These are phyloP conservation scores for Cyclotella sp. DNA, from an alignment of 108 stramenopile species.

Conservation along the genomic window DNA sequence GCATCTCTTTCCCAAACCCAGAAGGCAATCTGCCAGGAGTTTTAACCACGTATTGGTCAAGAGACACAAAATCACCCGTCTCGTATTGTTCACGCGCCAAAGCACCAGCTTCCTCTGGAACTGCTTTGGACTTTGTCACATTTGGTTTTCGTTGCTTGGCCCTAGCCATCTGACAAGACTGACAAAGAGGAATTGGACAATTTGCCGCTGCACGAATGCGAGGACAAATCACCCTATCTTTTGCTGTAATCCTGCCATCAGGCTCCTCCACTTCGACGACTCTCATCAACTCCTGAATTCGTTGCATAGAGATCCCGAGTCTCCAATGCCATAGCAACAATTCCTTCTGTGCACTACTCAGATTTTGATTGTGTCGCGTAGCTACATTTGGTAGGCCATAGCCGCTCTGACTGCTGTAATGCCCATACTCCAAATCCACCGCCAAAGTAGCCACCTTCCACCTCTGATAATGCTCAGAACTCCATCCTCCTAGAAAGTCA, in stretches of 20 bases:
- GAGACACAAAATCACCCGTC: too few relatives aligned
- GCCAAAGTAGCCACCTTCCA: constrained; percentile 3
- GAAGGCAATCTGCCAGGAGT: constrained; percentile 40
- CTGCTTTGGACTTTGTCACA: constrained; percentile 6
- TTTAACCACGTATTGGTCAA: too few relatives aligned
- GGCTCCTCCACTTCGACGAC: too few relatives aligned
- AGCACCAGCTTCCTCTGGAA: too few relatives aligned
- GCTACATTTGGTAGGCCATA: constrained; percentile 13
- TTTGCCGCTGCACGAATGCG: too few relatives aligned
- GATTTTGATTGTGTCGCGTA: constrained; percentile 39
- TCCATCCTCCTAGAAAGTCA: constrained; percentile 3
- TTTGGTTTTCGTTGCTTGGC: constrained; percentile 14
- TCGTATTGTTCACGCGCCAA: too few relatives aligned
- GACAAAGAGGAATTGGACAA: constrained; percentile 13
- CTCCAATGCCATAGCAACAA: too few relatives aligned
- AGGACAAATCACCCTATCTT: background rate
- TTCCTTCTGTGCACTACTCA: constrained; percentile 45
- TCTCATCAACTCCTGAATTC: constrained; percentile 17
- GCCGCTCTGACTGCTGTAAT: background rate
- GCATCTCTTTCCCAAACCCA: constrained; percentile 38
- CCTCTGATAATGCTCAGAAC: background rate
- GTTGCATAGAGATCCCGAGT: constrained; percentile 28
- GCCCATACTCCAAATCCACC: constrained; percentile 4
- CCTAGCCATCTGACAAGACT: constrained; percentile 1
- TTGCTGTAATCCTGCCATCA: background rate